phyloP scores from a whole-genome alignment of 495 filamentous ascomycete species.

The Xylaria curta region DNA sequence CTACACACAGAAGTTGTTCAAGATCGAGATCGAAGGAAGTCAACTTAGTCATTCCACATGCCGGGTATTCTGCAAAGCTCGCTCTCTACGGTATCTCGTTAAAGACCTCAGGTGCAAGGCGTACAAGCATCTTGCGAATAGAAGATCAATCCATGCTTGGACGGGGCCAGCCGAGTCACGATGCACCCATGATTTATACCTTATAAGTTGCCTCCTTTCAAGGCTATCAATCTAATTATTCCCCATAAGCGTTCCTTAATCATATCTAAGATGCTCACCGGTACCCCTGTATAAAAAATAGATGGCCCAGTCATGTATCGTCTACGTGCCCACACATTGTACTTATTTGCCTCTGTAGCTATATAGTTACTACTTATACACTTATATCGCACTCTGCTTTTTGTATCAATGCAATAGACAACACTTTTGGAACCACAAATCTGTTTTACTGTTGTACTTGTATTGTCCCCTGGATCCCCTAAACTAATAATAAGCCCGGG shows the following conservation, averaged over 20 bases:
- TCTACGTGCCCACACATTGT: not conserved
- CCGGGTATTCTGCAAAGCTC: not conserved
- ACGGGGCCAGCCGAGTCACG: not conserved
- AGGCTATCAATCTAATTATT: not conserved
- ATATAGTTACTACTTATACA: not conserved
- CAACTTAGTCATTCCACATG: not conserved
- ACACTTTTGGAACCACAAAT: not conserved
- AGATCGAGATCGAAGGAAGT: not conserved
- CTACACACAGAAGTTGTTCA: not conserved
- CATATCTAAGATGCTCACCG: not conserved
- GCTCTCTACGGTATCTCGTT: not conserved
- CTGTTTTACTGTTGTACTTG: not conserved
- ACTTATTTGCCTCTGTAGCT: not conserved
- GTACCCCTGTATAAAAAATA: not conserved
- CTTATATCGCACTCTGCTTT: not conserved
- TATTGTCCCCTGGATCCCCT: not conserved
- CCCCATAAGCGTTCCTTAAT: not conserved
- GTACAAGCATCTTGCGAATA: not conserved
- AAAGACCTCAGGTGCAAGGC: not conserved
- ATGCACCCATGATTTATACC: not conserved
- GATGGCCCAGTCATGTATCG: not conserved
- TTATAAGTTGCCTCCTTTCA: conserved; percentile 2
- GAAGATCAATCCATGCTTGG: not conserved
- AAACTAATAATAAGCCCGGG: conserved; percentile 12
- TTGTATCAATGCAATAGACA: not conserved